Evolutionary conservation across 2,329 filamentous ascomycete genomes (phyloP).

Genomic region (Fusarium sp.): DNA sequence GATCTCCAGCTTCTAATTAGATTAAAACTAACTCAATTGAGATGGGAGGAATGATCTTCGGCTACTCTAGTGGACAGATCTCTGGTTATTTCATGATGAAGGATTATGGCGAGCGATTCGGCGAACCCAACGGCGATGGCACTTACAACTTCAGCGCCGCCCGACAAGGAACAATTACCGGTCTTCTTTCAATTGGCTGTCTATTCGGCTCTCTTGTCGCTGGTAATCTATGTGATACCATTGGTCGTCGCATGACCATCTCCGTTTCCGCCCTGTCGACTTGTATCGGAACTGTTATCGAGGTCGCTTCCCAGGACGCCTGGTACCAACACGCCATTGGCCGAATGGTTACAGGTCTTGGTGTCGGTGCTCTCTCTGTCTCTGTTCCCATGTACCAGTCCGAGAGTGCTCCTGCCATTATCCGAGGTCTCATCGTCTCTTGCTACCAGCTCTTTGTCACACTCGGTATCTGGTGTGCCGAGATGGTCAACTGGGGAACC

Average conservation of each 20-base stretch:
- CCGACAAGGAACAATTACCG: slow-evolving; percentile 72
- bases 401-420: slow-evolving; percentile 73
- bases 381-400: slow-evolving; percentile 77
- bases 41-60: no score
- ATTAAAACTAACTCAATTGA: no score
- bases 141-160: slow-evolving; percentile 66
- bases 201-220: slow-evolving; percentile 69
- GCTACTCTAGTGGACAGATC: slow-evolving; percentile 72
- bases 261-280: slow-evolving; percentile 73
- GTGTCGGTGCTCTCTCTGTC: slow-evolving; percentile 74
- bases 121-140: slow-evolving; percentile 56
- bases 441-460: slow-evolving; percentile 79
- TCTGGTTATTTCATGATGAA: slow-evolving; percentile 72
- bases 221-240: slow-evolving; percentile 71
- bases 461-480: slow-evolving; percentile 72
- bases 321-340: slow-evolving; percentile 77
- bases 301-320: slow-evolving; percentile 66
- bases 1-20: no score
- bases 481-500: slow-evolving; percentile 74
- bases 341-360: slow-evolving; percentile 74
- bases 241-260: slow-evolving; percentile 74
- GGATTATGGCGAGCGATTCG: slow-evolving; percentile 69
- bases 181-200: slow-evolving; percentile 71
- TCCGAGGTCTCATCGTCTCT: slow-evolving; percentile 73
- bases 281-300: slow-evolving; percentile 73